Conservation (phyloP, 352 stramenopile genomes). For the Thraustochytrium aureum region DNA sequence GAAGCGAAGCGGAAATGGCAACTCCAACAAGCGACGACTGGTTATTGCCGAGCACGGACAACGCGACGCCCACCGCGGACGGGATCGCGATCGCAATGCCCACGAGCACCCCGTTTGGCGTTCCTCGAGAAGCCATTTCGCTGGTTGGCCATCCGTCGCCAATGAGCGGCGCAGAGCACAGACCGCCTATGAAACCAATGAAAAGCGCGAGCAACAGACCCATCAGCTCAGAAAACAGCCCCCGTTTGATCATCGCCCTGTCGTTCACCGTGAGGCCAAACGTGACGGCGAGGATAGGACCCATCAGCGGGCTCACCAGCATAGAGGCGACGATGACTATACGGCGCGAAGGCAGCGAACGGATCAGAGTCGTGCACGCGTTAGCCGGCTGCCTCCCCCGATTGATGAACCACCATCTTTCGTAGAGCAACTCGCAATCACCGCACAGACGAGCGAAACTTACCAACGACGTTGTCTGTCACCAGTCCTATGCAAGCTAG, state of each 20-base stretch:
- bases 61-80: constrained; percentile 67
- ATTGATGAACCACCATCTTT: too few relatives aligned
- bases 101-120: constrained; percentile 59
- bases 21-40: constrained; percentile 69
- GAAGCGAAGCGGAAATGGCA: constrained; percentile 68
- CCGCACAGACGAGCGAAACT: too few relatives aligned
- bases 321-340: constrained; percentile 64
- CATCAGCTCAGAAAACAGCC: constrained; percentile 64
- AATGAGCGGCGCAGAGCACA: constrained; percentile 45
- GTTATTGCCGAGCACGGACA: constrained; percentile 66
- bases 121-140: constrained; percentile 65
- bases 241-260: constrained; percentile 60
- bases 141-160: constrained; percentile 55
- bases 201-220: constrained; percentile 62
- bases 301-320: constrained; percentile 66
- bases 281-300: constrained; percentile 67
- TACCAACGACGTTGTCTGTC: constrained; percentile 65
- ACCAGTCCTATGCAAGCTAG: constrained; percentile 67
- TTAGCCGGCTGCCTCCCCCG: too few relatives aligned
- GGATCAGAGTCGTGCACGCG: too few relatives aligned
- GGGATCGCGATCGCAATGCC: constrained; percentile 68
- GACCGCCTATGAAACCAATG: constrained; percentile 61
- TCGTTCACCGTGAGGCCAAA: constrained; percentile 66
- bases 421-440: too few relatives aligned
- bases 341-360: too few relatives aligned